Evolutionary conservation across 345 rosid genomes (phyloP).

Genomic region (Rhizophora mangle): DNA sequence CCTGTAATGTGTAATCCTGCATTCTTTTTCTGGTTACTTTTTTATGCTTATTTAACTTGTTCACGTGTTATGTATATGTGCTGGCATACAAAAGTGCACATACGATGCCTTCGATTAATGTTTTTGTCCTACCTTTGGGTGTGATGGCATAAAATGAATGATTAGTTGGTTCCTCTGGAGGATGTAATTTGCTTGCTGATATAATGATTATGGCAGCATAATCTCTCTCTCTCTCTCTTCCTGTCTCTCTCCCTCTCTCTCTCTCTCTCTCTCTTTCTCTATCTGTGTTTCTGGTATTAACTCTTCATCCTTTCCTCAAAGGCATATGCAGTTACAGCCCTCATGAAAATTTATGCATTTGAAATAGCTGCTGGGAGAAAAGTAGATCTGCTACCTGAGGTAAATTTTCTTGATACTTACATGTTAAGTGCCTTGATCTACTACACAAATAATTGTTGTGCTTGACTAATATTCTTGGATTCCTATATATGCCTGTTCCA

Average conservation of each 20-base stretch:
- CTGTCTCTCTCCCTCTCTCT: neutral
- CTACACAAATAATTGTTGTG: neutral
- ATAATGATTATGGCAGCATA: neutral
- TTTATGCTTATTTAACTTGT: too few relatives aligned
- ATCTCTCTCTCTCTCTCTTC: neutral
- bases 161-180: neutral
- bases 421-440: conserved; percentile 2
- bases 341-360: conserved; percentile 86
- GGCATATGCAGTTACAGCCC: conserved; percentile 91
- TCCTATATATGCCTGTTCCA: too few relatives aligned
- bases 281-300: neutral
- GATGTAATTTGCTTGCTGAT: neutral
- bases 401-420: conserved; percentile 23
- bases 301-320: conserved; percentile 22
- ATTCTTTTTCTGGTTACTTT: too few relatives aligned
- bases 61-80: too few relatives aligned
- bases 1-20: too few relatives aligned
- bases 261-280: neutral
- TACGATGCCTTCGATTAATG: too few relatives aligned
- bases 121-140: neutral
- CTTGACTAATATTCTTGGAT: neutral
- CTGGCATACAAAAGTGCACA: too few relatives aligned
- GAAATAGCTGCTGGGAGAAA: conserved; percentile 86
- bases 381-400: conserved; percentile 93
- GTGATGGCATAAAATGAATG: neutral